These are phyloP conservation scores for Tubosaeta sp. DNA, from an alignment of 768 basidiomycete species.

Conservation along the genomic window DNA sequence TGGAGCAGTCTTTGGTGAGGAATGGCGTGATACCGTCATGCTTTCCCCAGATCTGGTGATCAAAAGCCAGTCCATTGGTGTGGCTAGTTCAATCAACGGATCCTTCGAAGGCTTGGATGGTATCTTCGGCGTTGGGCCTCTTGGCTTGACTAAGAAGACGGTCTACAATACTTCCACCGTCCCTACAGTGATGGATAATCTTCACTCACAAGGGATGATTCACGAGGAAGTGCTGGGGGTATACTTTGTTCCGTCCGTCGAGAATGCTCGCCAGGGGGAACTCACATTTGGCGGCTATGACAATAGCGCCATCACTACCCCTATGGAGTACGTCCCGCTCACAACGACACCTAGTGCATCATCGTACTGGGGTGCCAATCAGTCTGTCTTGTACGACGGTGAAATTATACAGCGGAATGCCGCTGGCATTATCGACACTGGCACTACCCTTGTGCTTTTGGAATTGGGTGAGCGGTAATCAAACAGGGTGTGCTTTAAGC, in stretches of 20 bases:
- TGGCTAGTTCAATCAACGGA: conserved; percentile 14
- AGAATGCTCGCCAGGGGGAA: conserved; percentile 12
- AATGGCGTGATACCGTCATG: conserved; percentile 1
- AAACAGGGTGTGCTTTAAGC: background rate
- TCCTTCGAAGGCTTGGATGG: background rate
- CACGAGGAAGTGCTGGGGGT: conserved; percentile 24
- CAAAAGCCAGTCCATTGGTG: conserved; percentile 10
- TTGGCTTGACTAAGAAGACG: conserved; percentile 28
- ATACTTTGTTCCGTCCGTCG: conserved; percentile 25
- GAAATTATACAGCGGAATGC: conserved; percentile 11
- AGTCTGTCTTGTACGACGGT: conserved; percentile 20
- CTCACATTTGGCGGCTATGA: conserved; percentile 26
- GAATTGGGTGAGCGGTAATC: conserved; percentile 7
- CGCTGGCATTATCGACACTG: conserved; percentile 31
- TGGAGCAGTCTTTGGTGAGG: background rate
- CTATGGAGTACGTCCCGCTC: conserved; percentile 19
- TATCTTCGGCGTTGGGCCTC: conserved; percentile 27
- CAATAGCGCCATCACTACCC: conserved; percentile 5
- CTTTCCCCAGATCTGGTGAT: background rate
- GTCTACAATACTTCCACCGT: conserved; percentile 8
- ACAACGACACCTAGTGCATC: conserved; percentile 20
- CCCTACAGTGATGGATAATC: conserved; percentile 35
- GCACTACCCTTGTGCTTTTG: conserved; percentile 20
- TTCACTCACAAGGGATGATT: conserved; percentile 27
- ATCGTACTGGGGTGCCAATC: conserved; percentile 29